Percentiles rank a stretch among this genome's conserved stretches.
phyloP scores from a whole-genome alignment of 306 rosid genomes.

The Pterocarpus macrocarpus region DNA sequence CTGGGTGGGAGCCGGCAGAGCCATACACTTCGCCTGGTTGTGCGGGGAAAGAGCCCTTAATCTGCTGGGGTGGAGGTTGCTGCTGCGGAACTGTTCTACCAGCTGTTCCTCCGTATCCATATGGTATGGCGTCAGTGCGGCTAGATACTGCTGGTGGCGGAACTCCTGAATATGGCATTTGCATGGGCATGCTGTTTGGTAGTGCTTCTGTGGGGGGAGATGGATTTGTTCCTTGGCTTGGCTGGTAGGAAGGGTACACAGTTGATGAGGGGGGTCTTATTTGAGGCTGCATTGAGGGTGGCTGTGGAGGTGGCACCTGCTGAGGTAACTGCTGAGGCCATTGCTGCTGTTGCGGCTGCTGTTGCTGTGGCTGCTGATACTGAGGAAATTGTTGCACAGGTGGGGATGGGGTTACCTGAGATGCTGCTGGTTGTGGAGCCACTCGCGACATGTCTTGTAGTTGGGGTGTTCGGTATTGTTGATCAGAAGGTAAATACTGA shows the following conservation, averaged over 20 bases:
- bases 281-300: conserved; percentile 73
- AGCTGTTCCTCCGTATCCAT: conserved; percentile 69
- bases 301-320: conserved; percentile 72
- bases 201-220: conserved; percentile 70
- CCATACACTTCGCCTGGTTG: conserved; percentile 74
- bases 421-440: conserved; percentile 66
- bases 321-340: conserved; percentile 56
- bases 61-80: conserved; percentile 79
- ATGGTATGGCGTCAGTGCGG: conserved; percentile 69
- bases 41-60: conserved; percentile 65
- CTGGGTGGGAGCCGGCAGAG: conserved; percentile 58
- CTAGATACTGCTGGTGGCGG: conserved; percentile 76
- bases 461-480: conserved; percentile 75
- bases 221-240: conserved; percentile 70
- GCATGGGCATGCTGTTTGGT: conserved; percentile 94
- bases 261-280: conserved; percentile 65
- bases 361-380: conserved; percentile 78
- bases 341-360: conserved; percentile 51
- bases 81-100: conserved; percentile 85
- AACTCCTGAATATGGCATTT: conserved; percentile 74
- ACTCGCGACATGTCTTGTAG: conserved; percentile 67
- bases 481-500: conserved; percentile 75
- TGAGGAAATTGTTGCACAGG: conserved; percentile 75
- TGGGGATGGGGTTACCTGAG: conserved; percentile 74
- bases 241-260: conserved; percentile 72